Evolutionary conservation across 2,329 filamentous ascomycete species (phyloP).

Genomic region (Phoma sp.): DNA sequence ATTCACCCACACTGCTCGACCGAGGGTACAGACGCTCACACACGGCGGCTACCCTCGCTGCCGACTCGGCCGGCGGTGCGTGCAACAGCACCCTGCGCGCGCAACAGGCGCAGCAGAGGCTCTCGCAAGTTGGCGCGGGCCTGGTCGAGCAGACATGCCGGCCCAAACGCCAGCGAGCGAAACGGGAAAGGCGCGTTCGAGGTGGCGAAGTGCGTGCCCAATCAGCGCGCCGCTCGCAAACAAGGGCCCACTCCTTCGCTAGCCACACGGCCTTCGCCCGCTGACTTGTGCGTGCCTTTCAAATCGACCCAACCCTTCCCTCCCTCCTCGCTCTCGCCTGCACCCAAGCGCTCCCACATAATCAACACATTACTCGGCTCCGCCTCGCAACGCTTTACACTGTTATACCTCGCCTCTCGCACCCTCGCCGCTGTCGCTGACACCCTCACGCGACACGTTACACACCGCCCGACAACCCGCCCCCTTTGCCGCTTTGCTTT

Average conservation of each 20-base stretch:
- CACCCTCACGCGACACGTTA: conserved; percentile 18
- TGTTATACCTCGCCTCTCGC: conserved; percentile 28
- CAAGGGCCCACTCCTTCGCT: conserved; percentile 14
- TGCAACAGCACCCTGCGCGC: not conserved
- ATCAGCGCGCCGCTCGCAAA: not conserved
- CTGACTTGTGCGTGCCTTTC: conserved; percentile 26
- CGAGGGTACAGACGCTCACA: not conserved
- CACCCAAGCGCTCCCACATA: conserved; percentile 19
- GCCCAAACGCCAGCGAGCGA: conserved; percentile 4
- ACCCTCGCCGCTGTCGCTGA: conserved; percentile 20
- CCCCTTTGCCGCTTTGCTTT: conserved; percentile 29
- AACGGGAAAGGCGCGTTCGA: not conserved
- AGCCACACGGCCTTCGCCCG: conserved; percentile 20
- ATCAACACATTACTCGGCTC: conserved; percentile 32
- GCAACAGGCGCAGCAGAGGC: not conserved
- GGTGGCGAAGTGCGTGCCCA: conserved; percentile 26
- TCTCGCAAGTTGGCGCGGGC: not conserved
- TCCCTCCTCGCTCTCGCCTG: conserved; percentile 27
- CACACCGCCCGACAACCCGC: conserved; percentile 6
- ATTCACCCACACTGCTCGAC: not conserved
- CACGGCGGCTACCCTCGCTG: too few relatives aligned
- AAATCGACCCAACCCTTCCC: conserved; percentile 24
- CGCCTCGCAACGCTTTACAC: conserved; percentile 31
- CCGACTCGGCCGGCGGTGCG: too few relatives aligned
- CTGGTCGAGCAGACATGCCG: conserved; percentile 10